Conservation (phyloP, 1,284 basidiomycete genomes). For the Heterobasidion irregulare region DNA sequence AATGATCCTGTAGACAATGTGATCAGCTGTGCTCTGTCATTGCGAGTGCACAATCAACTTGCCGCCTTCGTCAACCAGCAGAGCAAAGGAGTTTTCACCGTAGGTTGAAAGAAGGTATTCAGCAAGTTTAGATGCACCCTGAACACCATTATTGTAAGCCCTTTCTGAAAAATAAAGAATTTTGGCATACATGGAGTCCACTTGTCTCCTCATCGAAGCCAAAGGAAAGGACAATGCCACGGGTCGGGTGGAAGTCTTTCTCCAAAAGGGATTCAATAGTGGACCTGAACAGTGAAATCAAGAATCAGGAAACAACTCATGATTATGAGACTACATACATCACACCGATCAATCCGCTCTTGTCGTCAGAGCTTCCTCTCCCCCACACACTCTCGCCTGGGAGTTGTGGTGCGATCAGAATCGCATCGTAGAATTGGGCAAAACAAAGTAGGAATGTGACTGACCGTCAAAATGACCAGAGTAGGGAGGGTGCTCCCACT, state of each 20-base stretch:
- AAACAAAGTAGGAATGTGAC: neutral
- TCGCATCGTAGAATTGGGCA: neutral
- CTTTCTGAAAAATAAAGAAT: neutral
- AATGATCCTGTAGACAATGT: conserved; percentile 22
- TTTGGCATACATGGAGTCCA: conserved; percentile 33
- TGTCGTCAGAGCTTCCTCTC: conserved; percentile 56
- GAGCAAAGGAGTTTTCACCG: conserved; percentile 43
- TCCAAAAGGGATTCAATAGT: conserved; percentile 48
- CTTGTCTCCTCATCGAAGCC: conserved; percentile 69
- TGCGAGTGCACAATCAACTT: conserved; percentile 7
- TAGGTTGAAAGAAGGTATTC: conserved; percentile 38
- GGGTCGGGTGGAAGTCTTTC: conserved; percentile 39
- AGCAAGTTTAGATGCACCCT: conserved; percentile 20
- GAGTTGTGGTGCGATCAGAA: neutral
- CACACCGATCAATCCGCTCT: conserved; percentile 48
- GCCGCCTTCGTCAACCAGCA: conserved; percentile 49
- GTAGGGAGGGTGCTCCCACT: conserved; percentile 37
- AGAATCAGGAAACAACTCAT: neutral
- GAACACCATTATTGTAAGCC: neutral
- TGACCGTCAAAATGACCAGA: conserved; percentile 28
- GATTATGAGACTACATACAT: conserved; percentile 28
- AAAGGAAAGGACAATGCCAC: conserved; percentile 51
- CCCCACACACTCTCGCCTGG: conserved; percentile 53
- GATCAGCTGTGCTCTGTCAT: neutral
- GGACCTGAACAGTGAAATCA: conserved; percentile 23